Conservation (phyloP, 345 rosid species). For the Alliaria petiolata region DNA sequence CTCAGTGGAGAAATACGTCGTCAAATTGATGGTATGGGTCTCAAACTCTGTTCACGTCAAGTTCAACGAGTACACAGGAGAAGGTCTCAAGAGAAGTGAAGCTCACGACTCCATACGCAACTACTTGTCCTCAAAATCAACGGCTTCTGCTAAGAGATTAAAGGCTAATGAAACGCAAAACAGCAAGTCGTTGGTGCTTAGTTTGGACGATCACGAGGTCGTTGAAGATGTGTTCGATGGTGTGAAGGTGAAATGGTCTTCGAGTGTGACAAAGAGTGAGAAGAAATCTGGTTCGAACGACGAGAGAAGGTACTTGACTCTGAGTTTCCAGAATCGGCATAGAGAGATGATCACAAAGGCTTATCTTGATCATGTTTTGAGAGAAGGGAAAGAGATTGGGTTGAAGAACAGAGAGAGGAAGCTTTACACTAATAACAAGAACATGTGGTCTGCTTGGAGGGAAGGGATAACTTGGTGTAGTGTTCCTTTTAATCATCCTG, state of each 20-base stretch:
- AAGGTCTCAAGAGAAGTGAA: conserved; percentile 38
- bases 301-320: conserved; percentile 31
- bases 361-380: conserved; percentile 37
- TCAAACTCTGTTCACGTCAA: conserved; percentile 30
- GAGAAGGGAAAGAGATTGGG: conserved; percentile 37
- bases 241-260: conserved; percentile 10
- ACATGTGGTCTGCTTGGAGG: too few relatives aligned
- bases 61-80: conserved; percentile 44
- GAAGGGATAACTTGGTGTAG: conserved; percentile 29
- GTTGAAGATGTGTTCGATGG: conserved; percentile 9
- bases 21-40: conserved; percentile 33
- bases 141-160: not conserved
- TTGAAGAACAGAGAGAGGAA: conserved; percentile 37
- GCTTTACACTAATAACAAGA: conserved; percentile 37
- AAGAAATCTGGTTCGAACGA: not conserved
- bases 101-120: conserved; percentile 23
- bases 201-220: conserved; percentile 11
- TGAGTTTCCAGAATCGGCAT: conserved; percentile 37
- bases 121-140: conserved; percentile 14
- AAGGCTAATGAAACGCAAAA: conserved; percentile 2
- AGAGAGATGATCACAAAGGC: conserved; percentile 23
- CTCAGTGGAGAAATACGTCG: conserved; percentile 13
- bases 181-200: conserved; percentile 15
- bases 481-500: conserved; percentile 49
- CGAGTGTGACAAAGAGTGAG: not conserved